These are phyloP conservation scores for Plasmodium sp. DNA, from an alignment of 169 alveolate species.

Conservation along the genomic window DNA sequence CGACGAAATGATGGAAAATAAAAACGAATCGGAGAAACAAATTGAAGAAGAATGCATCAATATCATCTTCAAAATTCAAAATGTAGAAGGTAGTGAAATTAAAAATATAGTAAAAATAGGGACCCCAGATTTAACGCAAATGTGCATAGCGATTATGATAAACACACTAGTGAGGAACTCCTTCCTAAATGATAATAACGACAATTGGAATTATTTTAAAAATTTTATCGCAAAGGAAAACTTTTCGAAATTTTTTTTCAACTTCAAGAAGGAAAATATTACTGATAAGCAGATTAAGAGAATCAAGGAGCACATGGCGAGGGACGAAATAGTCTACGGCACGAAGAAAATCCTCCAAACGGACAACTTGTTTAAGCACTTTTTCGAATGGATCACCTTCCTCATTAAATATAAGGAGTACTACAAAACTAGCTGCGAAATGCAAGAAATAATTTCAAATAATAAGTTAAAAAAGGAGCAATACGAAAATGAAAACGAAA, in stretches of 20 bases:
- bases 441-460: slow-evolving; percentile 3
- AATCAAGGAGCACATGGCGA: slow-evolving; percentile 35
- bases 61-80: slow-evolving; percentile 64
- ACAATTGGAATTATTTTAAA: slow-evolving; percentile 74
- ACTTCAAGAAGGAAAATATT: slow-evolving; percentile 65
- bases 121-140: slow-evolving; percentile 19
- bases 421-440: slow-evolving; percentile 14
- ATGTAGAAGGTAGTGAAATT: slow-evolving; percentile 61
- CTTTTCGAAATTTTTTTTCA: slow-evolving; percentile 46
- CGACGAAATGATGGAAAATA: slow-evolving; percentile 63
- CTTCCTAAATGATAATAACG: slow-evolving; percentile 44
- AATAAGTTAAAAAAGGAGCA: slow-evolving; percentile 43
- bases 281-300: slow-evolving; percentile 60
- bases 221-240: slow-evolving; percentile 50
- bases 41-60: slow-evolving; percentile 64
- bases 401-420: slow-evolving; percentile 56
- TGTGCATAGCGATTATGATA: slow-evolving; percentile 41
- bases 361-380: slow-evolving; percentile 49
- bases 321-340: slow-evolving; percentile 13
- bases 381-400: slow-evolving; percentile 25
- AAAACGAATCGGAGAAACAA: slow-evolving; percentile 59
- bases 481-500: slow-evolving; percentile 42
- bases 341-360: slow-evolving; percentile 3
- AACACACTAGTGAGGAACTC: slow-evolving; percentile 41
- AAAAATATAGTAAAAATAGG: slow-evolving; percentile 56